These are phyloP conservation scores for Megacollybia marginata DNA, from an alignment of 768 basidiomycete genomes.

Conservation along the genomic window DNA sequence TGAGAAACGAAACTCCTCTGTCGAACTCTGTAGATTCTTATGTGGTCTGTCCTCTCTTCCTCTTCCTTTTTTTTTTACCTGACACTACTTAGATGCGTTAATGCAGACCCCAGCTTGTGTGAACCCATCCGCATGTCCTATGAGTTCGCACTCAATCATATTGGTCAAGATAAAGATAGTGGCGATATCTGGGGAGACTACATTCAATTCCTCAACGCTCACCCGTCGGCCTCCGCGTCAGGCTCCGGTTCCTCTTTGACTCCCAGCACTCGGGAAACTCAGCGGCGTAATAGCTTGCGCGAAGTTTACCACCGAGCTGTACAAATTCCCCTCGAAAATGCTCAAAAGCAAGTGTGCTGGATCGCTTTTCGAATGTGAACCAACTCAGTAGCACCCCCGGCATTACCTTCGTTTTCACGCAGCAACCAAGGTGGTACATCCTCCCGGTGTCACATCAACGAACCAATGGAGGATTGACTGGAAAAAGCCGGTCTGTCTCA, in stretches of 20 bases:
- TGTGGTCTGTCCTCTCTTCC: constrained; percentile 48
- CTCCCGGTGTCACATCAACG: no score
- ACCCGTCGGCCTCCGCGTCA: constrained; percentile 6
- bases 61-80: constrained; percentile 6
- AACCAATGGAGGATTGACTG: no score
- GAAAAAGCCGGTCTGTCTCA: no score
- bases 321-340: constrained; percentile 88
- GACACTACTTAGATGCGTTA: constrained; percentile 46
- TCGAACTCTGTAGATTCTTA: constrained; percentile 92
- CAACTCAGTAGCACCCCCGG: no score
- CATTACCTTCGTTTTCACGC: no score
- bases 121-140: constrained; percentile 82
- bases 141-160: constrained; percentile 83
- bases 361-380: no score
- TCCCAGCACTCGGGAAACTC: constrained; percentile 87
- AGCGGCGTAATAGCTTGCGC: constrained; percentile 86
- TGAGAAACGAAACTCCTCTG: constrained; percentile 79
- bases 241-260: constrained; percentile 28
- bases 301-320: constrained; percentile 92
- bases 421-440: no score
- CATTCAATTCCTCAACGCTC: constrained; percentile 78
- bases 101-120: constrained; percentile 57
- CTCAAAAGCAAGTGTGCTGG: no score
- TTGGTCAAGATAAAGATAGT: constrained; percentile 89
- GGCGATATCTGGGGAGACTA: constrained; percentile 94